These are phyloP conservation scores for Heritiera littoralis DNA, from an alignment of 345 rosid genomes.

Conservation along the genomic window DNA sequence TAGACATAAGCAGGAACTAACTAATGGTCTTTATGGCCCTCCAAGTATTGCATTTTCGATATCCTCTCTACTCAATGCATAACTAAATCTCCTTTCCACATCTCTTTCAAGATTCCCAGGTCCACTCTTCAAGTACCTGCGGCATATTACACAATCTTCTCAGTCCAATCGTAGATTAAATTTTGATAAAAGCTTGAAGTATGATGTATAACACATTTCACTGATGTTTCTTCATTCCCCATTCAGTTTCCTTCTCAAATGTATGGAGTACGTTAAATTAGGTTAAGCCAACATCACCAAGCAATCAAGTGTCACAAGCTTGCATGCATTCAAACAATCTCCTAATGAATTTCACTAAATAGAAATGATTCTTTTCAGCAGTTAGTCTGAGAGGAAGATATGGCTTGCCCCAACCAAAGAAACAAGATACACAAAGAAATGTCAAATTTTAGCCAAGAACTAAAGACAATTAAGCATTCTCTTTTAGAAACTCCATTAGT, in stretches of 20 bases:
- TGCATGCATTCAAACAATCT: not conserved
- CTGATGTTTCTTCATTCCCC: not conserved
- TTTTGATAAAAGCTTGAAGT: not conserved
- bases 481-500: not conserved
- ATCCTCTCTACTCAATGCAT: conserved; percentile 41
- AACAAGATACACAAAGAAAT: not conserved
- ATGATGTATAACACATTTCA: not conserved
- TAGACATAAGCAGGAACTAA: not conserved
- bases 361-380: not conserved
- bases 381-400: not conserved
- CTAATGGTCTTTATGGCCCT: conserved; percentile 56
- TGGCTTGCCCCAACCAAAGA: not conserved
- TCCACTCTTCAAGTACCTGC: conserved; percentile 92
- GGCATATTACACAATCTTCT: conserved; percentile 14
- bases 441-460: not conserved
- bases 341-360: not conserved
- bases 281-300: not conserved
- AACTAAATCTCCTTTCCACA: conserved; percentile 64
- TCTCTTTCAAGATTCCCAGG: conserved; percentile 90
- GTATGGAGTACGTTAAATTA: not conserved
- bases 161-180: conserved; percentile 1
- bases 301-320: not conserved
- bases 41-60: conserved; percentile 90
- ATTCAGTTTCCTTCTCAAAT: not conserved
- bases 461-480: not conserved